Percentiles rank a stretch among this genome's conserved stretches.
These are phyloP conservation scores for Trametes punicea DNA, from an alignment of 768 basidiomycete genomes.

Conservation along the genomic window DNA sequence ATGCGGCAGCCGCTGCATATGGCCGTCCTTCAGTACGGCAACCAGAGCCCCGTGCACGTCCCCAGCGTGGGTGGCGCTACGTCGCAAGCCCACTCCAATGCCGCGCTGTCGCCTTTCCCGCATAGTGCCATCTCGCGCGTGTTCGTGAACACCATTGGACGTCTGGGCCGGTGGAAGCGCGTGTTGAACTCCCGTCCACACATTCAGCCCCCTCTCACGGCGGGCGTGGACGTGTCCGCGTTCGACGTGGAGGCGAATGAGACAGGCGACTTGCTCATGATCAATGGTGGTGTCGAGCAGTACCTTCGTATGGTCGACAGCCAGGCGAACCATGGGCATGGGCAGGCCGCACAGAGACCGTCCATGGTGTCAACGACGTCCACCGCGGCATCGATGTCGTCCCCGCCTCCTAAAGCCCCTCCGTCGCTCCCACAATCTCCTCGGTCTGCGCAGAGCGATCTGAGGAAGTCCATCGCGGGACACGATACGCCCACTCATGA, in stretches of 20 bases:
- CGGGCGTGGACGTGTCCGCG: conserved; percentile 54
- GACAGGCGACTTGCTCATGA: conserved; percentile 57
- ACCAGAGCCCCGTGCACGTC: conserved; percentile 31
- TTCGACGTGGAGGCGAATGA: conserved; percentile 66
- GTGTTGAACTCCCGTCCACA: conserved; percentile 54
- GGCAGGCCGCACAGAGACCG: not conserved
- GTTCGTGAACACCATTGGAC: conserved; percentile 78
- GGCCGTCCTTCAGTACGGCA: conserved; percentile 47
- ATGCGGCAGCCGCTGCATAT: conserved; percentile 59
- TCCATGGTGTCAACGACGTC: conserved; percentile 10
- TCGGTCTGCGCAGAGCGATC: conserved; percentile 14
- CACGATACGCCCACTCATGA: conserved; percentile 10
- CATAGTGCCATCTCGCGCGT: conserved; percentile 69
- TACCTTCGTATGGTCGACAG: conserved; percentile 58
- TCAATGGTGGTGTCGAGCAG: conserved; percentile 61
- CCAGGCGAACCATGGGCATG: conserved; percentile 16
- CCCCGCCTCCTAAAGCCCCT: conserved; percentile 2
- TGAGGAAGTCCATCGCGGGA: conserved; percentile 3
- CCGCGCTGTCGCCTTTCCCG: conserved; percentile 48
- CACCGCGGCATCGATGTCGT: conserved; percentile 2
- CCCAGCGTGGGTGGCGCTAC: not conserved
- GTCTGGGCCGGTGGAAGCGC: conserved; percentile 79
- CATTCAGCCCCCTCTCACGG: conserved; percentile 34
- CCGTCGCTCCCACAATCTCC: conserved; percentile 17
- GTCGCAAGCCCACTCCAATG: conserved; percentile 37